Percentiles rank a stretch among this genome's conserved stretches.
These are phyloP conservation scores for Thermothelomyces thermophilus DNA, from an alignment of 2,329 filamentous ascomycete species.

Conservation along the genomic window DNA sequence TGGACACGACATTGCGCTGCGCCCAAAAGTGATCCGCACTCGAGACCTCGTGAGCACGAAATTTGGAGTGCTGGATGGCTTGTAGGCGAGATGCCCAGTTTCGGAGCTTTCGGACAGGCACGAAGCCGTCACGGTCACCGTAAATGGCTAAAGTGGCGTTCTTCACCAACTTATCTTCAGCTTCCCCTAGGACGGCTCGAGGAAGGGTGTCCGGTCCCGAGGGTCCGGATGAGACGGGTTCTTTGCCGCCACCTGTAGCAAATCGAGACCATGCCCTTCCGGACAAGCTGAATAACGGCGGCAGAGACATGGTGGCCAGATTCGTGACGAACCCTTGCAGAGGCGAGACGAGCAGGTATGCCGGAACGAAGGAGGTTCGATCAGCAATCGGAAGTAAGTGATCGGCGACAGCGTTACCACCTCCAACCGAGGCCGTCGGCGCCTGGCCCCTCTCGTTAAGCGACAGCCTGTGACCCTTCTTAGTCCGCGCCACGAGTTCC, in stretches of 20 bases:
- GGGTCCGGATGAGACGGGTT: conserved; percentile 4
- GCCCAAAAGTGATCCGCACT: conserved; percentile 50
- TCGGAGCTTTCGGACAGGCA: conserved; percentile 21
- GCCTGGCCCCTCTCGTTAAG: neutral
- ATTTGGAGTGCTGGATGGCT: conserved; percentile 33
- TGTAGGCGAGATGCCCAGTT: conserved; percentile 38
- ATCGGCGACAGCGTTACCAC: conserved; percentile 9
- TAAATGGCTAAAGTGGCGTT: conserved; percentile 53
- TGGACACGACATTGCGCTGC: conserved; percentile 36
- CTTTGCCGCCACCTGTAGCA: conserved; percentile 9
- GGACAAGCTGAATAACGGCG: conserved; percentile 24
- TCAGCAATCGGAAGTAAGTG: conserved; percentile 28
- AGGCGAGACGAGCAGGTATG: conserved; percentile 63
- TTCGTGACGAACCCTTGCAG: conserved; percentile 53
- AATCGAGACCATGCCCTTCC: conserved; percentile 19
- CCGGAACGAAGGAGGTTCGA: conserved; percentile 35
- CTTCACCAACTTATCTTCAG: conserved; percentile 50
- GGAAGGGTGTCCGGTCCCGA: conserved; percentile 7
- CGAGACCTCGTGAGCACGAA: conserved; percentile 38
- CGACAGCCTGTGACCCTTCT: conserved; percentile 24
- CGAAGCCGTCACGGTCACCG: conserved; percentile 23
- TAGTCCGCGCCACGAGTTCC: conserved; percentile 41
- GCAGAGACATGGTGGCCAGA: conserved; percentile 56
- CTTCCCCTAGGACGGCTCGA: conserved; percentile 23
- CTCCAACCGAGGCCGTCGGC: conserved; percentile 19